These are phyloP conservation scores for Candida maesae DNA, from an alignment of 805 yeast species.

Conservation along the genomic window DNA sequence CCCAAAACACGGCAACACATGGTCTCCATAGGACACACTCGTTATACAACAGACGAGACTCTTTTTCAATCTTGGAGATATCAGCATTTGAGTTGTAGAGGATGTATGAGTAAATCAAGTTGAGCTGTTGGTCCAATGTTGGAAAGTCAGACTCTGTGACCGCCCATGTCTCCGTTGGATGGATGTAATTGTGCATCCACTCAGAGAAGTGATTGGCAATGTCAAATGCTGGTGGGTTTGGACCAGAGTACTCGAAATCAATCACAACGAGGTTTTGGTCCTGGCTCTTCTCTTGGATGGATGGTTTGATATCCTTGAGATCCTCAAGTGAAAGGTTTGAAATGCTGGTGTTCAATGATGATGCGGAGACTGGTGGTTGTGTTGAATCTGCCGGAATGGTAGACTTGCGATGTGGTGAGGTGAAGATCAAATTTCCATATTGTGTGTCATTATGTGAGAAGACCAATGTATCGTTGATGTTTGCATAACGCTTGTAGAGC, in stretches of 20 bases:
- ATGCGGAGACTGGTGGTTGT: background rate
- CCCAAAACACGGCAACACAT: conserved; percentile 76
- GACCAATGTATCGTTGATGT: conserved; percentile 48
- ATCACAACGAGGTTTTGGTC: conserved; percentile 84
- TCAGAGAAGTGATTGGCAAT: conserved; percentile 91
- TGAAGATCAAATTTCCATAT: conserved; percentile 82
- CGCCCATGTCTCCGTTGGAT: conserved; percentile 38
- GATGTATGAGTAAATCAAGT: conserved; percentile 66
- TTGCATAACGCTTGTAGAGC: conserved; percentile 50
- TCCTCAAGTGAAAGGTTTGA: conserved; percentile 25
- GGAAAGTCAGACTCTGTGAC: conserved; percentile 62
- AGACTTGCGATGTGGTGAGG: conserved; percentile 33
- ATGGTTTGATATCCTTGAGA: conserved; percentile 30
- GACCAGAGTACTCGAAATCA: conserved; percentile 94
- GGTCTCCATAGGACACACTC: conserved; percentile 79
- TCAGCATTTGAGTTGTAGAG: conserved; percentile 14
- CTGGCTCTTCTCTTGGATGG: conserved; percentile 39
- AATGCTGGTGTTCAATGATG: conserved; percentile 12
- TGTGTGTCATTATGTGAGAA: conserved; percentile 98
- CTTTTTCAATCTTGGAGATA: conserved; percentile 35
- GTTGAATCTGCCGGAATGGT: background rate
- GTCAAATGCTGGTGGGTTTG: conserved; percentile 85
- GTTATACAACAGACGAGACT: conserved; percentile 51
- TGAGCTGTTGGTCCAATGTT: conserved; percentile 57
- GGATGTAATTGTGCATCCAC: conserved; percentile 94